These are phyloP conservation scores for Larix kaempferi DNA, from an alignment of 75 land plant genomes.

Conservation along the genomic window DNA sequence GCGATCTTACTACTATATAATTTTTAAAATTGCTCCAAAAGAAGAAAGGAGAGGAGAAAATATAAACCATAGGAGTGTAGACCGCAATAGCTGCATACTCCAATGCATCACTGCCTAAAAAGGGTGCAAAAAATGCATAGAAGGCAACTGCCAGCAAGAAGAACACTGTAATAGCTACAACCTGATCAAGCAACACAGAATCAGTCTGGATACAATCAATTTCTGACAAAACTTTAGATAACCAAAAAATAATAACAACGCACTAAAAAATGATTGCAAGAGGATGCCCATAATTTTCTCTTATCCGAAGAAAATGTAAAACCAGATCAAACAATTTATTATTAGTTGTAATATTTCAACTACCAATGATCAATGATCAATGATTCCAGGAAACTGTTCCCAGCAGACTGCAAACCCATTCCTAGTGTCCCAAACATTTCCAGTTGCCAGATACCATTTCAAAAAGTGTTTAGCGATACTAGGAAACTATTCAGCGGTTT, in stretches of 20 bases:
- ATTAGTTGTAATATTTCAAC: too few relatives aligned
- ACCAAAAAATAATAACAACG: not conserved
- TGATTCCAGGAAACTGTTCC: not conserved
- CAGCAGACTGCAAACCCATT: not conserved
- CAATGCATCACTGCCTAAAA: constrained; percentile 53
- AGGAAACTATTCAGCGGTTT: not conserved
- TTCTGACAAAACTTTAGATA: not conserved
- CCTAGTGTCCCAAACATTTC: not conserved
- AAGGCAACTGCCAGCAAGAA: constrained; percentile 67
- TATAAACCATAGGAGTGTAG: constrained; percentile 63
- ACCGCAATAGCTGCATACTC: constrained; percentile 58
- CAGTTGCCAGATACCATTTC: not conserved
- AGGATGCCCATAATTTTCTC: not conserved
- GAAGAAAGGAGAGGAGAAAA: not conserved
- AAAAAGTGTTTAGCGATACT: not conserved
- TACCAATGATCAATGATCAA: too few relatives aligned
- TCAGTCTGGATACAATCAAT: constrained; percentile 9
- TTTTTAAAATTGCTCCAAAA: not conserved
- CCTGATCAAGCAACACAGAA: constrained; percentile 34
- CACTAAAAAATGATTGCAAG: not conserved
- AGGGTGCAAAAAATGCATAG: constrained; percentile 88
- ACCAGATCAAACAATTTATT: not conserved
- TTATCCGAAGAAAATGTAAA: not conserved
- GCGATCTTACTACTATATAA: not conserved
- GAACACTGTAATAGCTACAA: constrained; percentile 85